Evolutionary conservation across 305 asterid genomes (phyloP), one percentile per base, ranked within the genome.

Genomic region (Caryopteris hybrid): DNA sequence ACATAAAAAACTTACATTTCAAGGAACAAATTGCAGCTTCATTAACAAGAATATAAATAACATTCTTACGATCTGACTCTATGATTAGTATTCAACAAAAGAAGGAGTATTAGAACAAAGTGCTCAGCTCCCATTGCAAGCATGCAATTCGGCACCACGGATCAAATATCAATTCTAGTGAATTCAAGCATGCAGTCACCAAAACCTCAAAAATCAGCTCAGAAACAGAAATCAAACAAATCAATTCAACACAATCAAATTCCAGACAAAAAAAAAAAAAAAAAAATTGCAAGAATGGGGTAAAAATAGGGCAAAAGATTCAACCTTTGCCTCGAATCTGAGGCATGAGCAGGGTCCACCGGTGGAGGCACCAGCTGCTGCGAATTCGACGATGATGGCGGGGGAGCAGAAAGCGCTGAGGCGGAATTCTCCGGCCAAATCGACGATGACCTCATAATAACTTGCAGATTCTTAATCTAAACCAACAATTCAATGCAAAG

Each of bases 371-470:
- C 79, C 63, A 71, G 74, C 69, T 59, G 81, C 79, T 59, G 83
- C 10, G 64, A 78, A 78, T 68, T 78, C 47, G 74, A 68, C 50
- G 79, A 9, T 61, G 77, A 70, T 17, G 79, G 2, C 25, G 58
- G 68, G 61, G 66, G 79, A 48, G 79, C 70, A 2, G 83, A 66
- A 65, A 63, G 52, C 17, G 81, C 43, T 2, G 79, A 56, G 61
- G 76, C 50, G 66, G 81, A 76, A 78, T 85, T 78, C 65, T 81
- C 91, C 80, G 79, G 64, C 83, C 77, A 73, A 56, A 53, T 64
- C 64, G 76, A 71, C 41, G 86, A 74, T 68, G 86, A 81, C 82
- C 85, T 83, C 93, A 86, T 88, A 42, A 55, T 73, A 27, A 43
- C 62, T 58, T 36, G 59, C 52, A 33, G 9, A 34, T 70, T 66